These are phyloP conservation scores for Metschnikowia chrysomelidarum DNA, from an alignment of 805 yeast species.

Conservation along the genomic window DNA sequence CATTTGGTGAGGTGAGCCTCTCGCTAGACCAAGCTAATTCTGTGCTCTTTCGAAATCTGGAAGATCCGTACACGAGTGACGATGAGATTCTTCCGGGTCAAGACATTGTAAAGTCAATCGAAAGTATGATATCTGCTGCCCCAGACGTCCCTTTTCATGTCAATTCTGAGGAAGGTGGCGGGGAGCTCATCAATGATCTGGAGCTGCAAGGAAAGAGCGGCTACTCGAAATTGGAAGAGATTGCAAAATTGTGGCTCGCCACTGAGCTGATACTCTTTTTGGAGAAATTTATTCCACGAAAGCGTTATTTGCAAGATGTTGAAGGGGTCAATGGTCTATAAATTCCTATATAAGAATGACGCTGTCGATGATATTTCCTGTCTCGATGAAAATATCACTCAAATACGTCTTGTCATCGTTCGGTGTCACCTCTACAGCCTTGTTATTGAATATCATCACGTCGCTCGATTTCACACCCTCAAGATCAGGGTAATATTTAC, in stretches of 20 bases:
- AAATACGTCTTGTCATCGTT: constrained; percentile 29
- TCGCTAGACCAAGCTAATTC: constrained; percentile 5
- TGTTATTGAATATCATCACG: constrained; percentile 33
- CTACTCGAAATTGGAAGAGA: constrained; percentile 48
- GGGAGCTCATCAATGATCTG: neutral
- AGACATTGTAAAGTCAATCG: constrained; percentile 8
- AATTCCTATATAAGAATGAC: constrained; percentile 11
- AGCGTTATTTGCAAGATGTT: constrained; percentile 22
- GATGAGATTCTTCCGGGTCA: constrained; percentile 6
- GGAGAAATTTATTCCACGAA: constrained; percentile 25
- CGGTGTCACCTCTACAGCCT: constrained; percentile 23
- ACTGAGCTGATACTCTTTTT: constrained; percentile 50
- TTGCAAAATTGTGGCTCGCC: constrained; percentile 63
- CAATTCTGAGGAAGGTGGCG: neutral
- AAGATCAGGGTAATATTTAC: constrained; percentile 14
- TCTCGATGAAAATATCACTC: constrained; percentile 38
- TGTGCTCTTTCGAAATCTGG: constrained; percentile 5
- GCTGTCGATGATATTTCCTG: constrained; percentile 40
- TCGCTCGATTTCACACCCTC: constrained; percentile 12
- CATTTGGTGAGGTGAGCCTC: constrained; percentile 7
- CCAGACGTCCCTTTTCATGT: constrained; percentile 1
- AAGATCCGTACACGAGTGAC: constrained; percentile 15
- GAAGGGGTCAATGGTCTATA: constrained; percentile 6
- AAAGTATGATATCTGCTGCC: constrained; percentile 10
- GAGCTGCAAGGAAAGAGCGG: constrained; percentile 17